Base-by-base conservation (phyloP, 2,329 filamentous ascomycete species). In the Xylaria sp. region DNA sequence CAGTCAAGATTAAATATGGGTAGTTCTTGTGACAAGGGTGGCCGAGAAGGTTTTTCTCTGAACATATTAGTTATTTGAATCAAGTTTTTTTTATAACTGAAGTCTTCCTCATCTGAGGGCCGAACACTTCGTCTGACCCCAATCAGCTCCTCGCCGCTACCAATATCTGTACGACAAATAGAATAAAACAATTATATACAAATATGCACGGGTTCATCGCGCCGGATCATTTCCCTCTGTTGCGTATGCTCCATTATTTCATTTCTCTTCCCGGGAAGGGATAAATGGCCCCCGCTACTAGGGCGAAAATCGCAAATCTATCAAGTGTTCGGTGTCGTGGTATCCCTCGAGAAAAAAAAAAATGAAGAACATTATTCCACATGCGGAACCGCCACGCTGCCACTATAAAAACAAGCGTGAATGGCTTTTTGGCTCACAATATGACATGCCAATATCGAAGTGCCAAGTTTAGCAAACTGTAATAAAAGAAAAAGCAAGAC, bases 121-220 rank as follows among this genome's bases (percentile, higher is more conserved):
- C 54, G 41, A 41, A 63, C 44, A 65, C 44, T 34, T 37, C 18
- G 39, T 18, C 32, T 37, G 55, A 34, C 56, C 41, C 39, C 54
- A 44, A 62, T 61, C 34, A 34, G 37, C 65, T 63, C 57, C 65
- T 57, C 60, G 46, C 63, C 63, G 59, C 56, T 68, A 68, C 68
- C 62, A 71, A 72, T 63, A 64, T 44, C 58, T 41, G 67, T 32
- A 59, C 66, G 66, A 69, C 68, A 70, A 50, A 68, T 66, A 71
- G 68, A 68, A 67, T 63, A 67, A 74, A 73, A 74, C 62, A 70
- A 66, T 68, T 76, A 77, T 76, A 76, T 76, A 77, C 75, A 77
- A 75, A 67, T 76, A 71, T 72, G 72, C 66, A 65, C 74, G 62
- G 66, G 66, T 58, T 54, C 62, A 65, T 63, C 70, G 44, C 54